Evolutionary conservation across 495 filamentous ascomycete species (phyloP).

Genomic region (Neurospora sp.): DNA sequence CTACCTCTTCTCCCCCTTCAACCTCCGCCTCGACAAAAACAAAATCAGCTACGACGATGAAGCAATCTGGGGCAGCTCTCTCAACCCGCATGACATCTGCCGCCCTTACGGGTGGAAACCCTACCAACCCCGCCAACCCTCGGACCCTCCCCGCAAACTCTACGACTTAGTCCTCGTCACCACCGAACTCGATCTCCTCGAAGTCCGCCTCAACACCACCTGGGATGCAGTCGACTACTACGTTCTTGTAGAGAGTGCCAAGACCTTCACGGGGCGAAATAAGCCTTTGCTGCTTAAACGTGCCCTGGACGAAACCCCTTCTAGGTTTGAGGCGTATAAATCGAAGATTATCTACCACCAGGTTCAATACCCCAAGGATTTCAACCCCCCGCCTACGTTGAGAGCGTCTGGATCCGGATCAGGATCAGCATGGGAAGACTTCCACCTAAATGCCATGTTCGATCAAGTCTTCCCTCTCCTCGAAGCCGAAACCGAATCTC

Average conservation of each 20-base stretch:
- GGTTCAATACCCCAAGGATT: constrained; percentile 31
- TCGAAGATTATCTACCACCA: constrained; percentile 47
- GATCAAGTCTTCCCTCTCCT: constrained; percentile 38
- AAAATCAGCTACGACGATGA: background rate
- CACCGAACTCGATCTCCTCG: constrained; percentile 48
- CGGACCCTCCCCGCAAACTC: constrained; percentile 30
- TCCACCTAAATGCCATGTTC: constrained; percentile 43
- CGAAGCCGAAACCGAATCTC: constrained; percentile 3
- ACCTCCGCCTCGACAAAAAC: background rate
- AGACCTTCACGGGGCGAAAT: constrained; percentile 39
- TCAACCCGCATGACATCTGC: constrained; percentile 20
- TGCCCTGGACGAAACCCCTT: constrained; percentile 20
- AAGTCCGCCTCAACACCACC: constrained; percentile 45
- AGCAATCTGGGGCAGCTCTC: background rate
- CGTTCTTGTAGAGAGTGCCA: constrained; percentile 41
- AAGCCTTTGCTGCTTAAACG: constrained; percentile 37
- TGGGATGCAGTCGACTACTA: constrained; percentile 45
- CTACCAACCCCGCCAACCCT: constrained; percentile 9
- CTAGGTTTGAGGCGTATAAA: constrained; percentile 30
- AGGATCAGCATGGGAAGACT: constrained; percentile 24
- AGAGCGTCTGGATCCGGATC: constrained; percentile 18
- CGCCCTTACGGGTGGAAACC: constrained; percentile 31
- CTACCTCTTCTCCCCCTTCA: background rate
- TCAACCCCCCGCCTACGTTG: constrained; percentile 24
- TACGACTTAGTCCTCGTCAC: constrained; percentile 48